A percentile compares a stretch with the other conserved stretches of the same genome.
phyloP scores from a whole-genome alignment of 2,329 filamentous ascomycete genomes.

The Pseudogymnoascus sp. region DNA sequence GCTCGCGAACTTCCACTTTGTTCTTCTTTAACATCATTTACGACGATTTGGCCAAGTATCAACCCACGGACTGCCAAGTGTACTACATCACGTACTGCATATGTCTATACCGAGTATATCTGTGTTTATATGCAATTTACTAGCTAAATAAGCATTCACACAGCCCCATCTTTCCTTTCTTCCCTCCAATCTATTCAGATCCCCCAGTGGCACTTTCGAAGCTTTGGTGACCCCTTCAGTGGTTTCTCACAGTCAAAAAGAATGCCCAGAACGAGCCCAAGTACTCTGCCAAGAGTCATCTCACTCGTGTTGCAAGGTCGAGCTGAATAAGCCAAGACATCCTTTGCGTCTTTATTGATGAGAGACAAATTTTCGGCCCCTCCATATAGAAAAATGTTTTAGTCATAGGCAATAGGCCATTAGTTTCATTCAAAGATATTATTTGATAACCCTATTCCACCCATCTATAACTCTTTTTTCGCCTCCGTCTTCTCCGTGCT shows the following conservation, averaged over 20 bases:
- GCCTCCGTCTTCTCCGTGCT: constrained; percentile 25
- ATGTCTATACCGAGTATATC: not conserved
- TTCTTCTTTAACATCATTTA: constrained; percentile 7
- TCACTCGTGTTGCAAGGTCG: constrained; percentile 88
- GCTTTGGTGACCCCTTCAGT: constrained; percentile 67
- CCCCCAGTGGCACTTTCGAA: constrained; percentile 74
- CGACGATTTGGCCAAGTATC: not conserved
- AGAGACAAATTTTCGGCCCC: constrained; percentile 47
- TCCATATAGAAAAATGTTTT: not conserved
- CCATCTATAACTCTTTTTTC: constrained; percentile 46
- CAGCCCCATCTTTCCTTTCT: not conserved
- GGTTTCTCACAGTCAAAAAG: constrained; percentile 80
- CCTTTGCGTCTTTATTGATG: constrained; percentile 78
- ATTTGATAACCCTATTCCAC: not conserved
- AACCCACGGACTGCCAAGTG: not conserved
- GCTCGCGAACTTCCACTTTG: constrained; percentile 2
- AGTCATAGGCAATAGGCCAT: not conserved
- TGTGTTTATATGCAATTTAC: not conserved
- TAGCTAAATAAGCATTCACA: not conserved
- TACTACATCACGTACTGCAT: not conserved
- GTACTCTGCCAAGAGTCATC: constrained; percentile 81
- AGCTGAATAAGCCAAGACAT: constrained; percentile 63
- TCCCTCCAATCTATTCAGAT: not conserved
- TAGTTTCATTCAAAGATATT: not conserved
- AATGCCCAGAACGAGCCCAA: constrained; percentile 67